A percentile compares a stretch with the other conserved stretches of the same genome.
Conservation (phyloP, 768 basidiomycete species). For the Kwoniella europaea region DNA sequence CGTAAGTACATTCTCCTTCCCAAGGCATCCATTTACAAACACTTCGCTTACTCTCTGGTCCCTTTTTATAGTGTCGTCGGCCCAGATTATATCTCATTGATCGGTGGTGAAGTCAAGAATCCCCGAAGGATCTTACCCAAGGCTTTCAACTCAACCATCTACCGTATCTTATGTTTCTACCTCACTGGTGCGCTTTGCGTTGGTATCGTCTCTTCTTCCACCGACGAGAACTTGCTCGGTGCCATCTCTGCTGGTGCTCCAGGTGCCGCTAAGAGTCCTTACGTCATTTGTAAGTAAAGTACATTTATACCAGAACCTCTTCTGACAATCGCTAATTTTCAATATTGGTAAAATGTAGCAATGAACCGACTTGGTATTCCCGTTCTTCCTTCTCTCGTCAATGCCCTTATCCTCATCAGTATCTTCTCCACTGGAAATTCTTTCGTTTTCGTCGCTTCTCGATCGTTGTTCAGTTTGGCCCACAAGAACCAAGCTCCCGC, state of each 20-base stretch:
- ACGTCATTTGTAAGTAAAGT: constrained; percentile 26
- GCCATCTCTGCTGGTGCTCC: constrained; percentile 37
- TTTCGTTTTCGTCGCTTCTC: constrained; percentile 30
- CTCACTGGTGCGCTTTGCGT: constrained; percentile 26
- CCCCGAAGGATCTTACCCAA: constrained; percentile 35
- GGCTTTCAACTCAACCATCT: constrained; percentile 39
- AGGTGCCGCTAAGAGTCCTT: constrained; percentile 34
- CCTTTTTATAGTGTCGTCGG: constrained; percentile 26
- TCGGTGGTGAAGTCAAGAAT: constrained; percentile 35
- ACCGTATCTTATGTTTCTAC: constrained; percentile 33
- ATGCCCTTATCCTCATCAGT: constrained; percentile 30
- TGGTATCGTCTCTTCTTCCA: constrained; percentile 24
- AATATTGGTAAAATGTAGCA: not conserved
- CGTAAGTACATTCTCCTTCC: constrained; percentile 7
- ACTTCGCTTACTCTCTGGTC: not conserved
- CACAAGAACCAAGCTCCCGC: constrained; percentile 33
- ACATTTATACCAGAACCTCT: not conserved
- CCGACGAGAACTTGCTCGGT: constrained; percentile 28
- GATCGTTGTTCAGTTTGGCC: constrained; percentile 26
- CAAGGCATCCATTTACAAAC: too few relatives aligned
- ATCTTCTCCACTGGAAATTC: constrained; percentile 32
- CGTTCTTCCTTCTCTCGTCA: constrained; percentile 26
- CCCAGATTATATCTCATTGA: constrained; percentile 37
- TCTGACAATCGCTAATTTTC: not conserved
- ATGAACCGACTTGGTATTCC: constrained; percentile 33